Base-by-base conservation (phyloP, 352 stramenopile genomes). In the Hyaloperonospora brassicae region DNA sequence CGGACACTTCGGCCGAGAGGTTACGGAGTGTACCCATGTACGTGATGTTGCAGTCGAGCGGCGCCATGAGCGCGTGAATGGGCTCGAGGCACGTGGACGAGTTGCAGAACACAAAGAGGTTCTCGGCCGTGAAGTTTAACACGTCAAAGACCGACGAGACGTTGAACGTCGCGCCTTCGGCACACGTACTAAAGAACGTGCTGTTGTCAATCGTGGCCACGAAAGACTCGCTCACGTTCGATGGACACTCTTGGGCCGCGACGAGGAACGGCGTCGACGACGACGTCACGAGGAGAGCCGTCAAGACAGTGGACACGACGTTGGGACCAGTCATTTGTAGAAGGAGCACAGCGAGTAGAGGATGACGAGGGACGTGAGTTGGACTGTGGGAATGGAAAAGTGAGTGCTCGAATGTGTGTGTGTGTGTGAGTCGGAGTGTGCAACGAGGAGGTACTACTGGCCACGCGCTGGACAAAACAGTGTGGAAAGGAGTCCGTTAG, bases 51-150 rank as follows among this genome's bases (percentile, higher is more conserved):
- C 74, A 85, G 55, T 73, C 64, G 47, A 70, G 44, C 1, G 59
- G 55, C 21, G 59, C 50, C 57, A 86, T 65, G 22, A 82, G 46
- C 44, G 61, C 62, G 61, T 87, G 77, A n/a, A 87, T 25, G 6
- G 77, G 77, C 22, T 70, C 64, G 34, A 87, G 68, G 49, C 77
- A 87, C 17, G 50, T 61, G 6, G 62, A 72, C 47, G 72, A 80
- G 50, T 76, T 69, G 61, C 77, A 87, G 52, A 81, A 85, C 42
- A 52, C 51, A 23, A 80, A 12, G n/a, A 87, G 72, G 17, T 85
- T 70, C 11, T 55, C 8, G 25, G 51, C 36, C 25, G 62, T 71
- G 43, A 87, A 73, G 45, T 84, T 75, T 9, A 64, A 50, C 23
- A 68, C 70, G 43, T 77, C 72, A 43, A 82, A 77, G 25, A 77